Evolutionary conservation across 768 basidiomycete species (phyloP).

Genomic region (Amylocystis lapponica): DNA sequence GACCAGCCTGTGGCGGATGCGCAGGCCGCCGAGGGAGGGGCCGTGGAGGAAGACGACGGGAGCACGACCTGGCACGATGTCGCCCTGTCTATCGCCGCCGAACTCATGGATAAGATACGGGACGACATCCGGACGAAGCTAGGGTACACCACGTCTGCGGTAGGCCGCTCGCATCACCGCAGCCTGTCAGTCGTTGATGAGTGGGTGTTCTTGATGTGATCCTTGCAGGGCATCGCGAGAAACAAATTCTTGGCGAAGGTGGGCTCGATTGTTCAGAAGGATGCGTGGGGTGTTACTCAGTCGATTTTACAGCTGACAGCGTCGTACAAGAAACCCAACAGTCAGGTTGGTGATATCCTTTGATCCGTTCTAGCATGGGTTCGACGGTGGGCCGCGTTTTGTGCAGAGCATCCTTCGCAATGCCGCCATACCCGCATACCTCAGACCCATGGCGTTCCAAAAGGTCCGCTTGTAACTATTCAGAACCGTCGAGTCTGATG

Average conservation of each 20-base stretch:
- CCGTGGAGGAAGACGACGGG: slow-evolving; percentile 24
- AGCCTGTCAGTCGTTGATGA: too few species aligned
- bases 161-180: slow-evolving; percentile 33
- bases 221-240: slow-evolving; percentile 71
- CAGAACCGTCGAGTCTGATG: not conserved
- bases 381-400: too few species aligned
- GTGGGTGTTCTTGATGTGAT: not conserved
- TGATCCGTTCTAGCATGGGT: too few species aligned
- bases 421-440: slow-evolving; percentile 76
- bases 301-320: slow-evolving; percentile 59
- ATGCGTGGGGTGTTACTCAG: not conserved
- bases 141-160: slow-evolving; percentile 93
- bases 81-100: slow-evolving; percentile 82
- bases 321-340: slow-evolving; percentile 87
- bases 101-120: slow-evolving; percentile 74
- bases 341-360: slow-evolving; percentile 47
- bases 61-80: slow-evolving; percentile 84
- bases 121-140: slow-evolving; percentile 60
- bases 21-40: not conserved
- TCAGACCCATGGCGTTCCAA: slow-evolving; percentile 74
- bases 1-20: slow-evolving; percentile 14
- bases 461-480: too few species aligned
- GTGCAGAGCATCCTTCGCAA: slow-evolving; percentile 78
- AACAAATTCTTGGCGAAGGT: slow-evolving; percentile 97
- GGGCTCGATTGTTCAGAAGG: slow-evolving; percentile 1